Base-by-base conservation (phyloP, 192 early-diverging fungal species). In the Coemansia sp. region DNA sequence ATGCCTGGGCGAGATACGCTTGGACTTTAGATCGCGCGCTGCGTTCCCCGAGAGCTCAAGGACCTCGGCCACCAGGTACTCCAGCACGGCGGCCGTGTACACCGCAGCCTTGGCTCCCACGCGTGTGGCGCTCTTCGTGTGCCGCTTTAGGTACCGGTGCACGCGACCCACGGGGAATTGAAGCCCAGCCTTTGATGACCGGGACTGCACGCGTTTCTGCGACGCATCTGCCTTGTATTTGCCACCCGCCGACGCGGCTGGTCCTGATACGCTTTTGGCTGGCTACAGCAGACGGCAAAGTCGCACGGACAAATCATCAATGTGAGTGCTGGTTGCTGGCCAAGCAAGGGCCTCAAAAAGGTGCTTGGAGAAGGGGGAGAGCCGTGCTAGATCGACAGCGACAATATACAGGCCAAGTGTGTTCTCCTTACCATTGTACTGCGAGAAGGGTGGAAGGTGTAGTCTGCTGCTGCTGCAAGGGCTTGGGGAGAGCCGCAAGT, bases 141-240 rank as follows among this genome's bases (percentile, higher is more conserved):
- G 79, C 52, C 83, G 81, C 74, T 94, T 94, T 64, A 94, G 75
- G 64, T 94, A 93, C 51, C 93, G 83, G 69, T 95, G 93, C 60
- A 95, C 89, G 78, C 93, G 91, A 23, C 93, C 90, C 11, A 95
- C 93, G 21, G 93, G 93, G 60, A 95, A 95, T 82, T 95, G 82
- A 10, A 77, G 53, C 39, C 73, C 73, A 13, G 73, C 73, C 47
- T 77, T 77, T 45, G 73, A 65, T 43, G 57, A 70, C 61, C 73
- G 66, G 41, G 73, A 77, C 31, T 77, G 73, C n/a, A 69, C 51
- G 47, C 73, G 73, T 51, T 77, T 77, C 40, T 60, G 51, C 39
- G 73, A 38, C 3, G 65, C 47, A 13, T 63, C 67, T 2, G 53
- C 51, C 51, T 69, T 69, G 67, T 59, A 69, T 40, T 77, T 77